These are phyloP conservation scores for Metschnikowia henanensis DNA, from an alignment of 805 yeast genomes.

Conservation along the genomic window DNA sequence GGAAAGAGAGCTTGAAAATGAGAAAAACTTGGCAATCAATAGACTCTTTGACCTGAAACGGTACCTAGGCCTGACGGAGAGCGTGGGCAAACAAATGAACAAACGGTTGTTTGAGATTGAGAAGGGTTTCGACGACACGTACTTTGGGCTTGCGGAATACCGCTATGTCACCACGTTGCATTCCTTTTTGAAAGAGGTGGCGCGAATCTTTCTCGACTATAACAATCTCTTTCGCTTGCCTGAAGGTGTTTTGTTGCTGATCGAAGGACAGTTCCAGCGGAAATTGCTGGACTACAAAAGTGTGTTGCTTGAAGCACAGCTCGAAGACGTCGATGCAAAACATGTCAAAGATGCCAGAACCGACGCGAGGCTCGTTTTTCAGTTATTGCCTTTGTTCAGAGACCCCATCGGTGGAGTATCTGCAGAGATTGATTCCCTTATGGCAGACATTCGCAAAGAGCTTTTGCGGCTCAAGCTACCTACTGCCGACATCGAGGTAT, in stretches of 20 bases:
- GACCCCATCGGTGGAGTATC: slow-evolving; percentile 8
- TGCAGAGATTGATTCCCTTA: neutral
- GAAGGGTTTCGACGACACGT: neutral
- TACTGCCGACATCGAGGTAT: neutral
- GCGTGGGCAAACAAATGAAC: slow-evolving; percentile 1
- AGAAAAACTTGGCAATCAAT: neutral
- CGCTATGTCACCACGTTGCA: neutral
- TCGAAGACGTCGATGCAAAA: neutral
- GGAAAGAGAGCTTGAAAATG: neutral
- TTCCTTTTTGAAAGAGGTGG: slow-evolving; percentile 5
- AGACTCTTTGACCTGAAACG: slow-evolving; percentile 4
- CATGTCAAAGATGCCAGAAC: neutral
- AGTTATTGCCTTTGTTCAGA: slow-evolving; percentile 7
- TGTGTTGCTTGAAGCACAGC: neutral
- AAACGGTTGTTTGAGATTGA: slow-evolving; percentile 3
- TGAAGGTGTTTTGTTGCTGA: slow-evolving; percentile 2
- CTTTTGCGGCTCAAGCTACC: slow-evolving; percentile 3
- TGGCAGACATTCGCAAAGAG: slow-evolving; percentile 4
- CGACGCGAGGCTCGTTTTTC: slow-evolving; percentile 2
- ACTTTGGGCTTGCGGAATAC: slow-evolving; percentile 1
- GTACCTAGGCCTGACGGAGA: slow-evolving; percentile 7
- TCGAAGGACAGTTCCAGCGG: slow-evolving; percentile 4
- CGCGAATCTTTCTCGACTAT: slow-evolving; percentile 6
- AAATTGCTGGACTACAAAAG: neutral
- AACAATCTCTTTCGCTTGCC: slow-evolving; percentile 9